Evolutionary conservation across 2,329 filamentous ascomycete species (phyloP), one percentile per base, ranked within the genome.

Genomic region (Trichoderma aggressivum): DNA sequence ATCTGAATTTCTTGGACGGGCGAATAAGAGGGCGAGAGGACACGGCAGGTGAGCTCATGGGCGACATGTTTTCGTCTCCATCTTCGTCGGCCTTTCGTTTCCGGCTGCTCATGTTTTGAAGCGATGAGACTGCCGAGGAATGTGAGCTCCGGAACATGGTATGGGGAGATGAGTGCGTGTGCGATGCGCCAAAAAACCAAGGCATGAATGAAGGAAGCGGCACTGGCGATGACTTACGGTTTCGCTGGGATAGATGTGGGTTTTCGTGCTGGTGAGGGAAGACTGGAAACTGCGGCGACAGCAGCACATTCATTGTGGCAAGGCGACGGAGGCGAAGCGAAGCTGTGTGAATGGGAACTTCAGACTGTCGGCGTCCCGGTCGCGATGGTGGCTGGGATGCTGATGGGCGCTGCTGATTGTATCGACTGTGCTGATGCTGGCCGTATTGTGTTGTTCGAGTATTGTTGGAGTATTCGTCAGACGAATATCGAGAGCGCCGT

Each of bases 11-110:
- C 79, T 92, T 93, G 64, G 89, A 86, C 18, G 88, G 87, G 74
- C 91, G 84, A 68, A 88, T 84, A 32, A 97, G 88, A 70, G 90
- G 85, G 77, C 93, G 89, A 74, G 89, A 84, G 75, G 91, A 85
- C 72, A 92, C 87, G 73, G 92, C 91, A 61, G 95, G 94, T 50
- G 95, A 97, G 81, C 88, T 90, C 72, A 89, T 88, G 7, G 95
- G 94, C 47, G 95, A 98, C 77, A 95, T 91, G 72, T 92, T 94
- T 93, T 98, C 98, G 78, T 94, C 93, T 43, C 81, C 81, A 79
- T 94, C 92, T 65, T 91, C 89, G 71, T 91, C 89, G 78, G 93
- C 94, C 86, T 98, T 98, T 82, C 96, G 91, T 86, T 98, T 98
- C 75, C 87, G 85, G 76, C 81, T 84, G 21, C 81, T 75, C 86